A percentile compares a stretch with the other conserved stretches of the same genome.
Evolutionary conservation across 83 land plant genomes (phyloP).

Genomic region (Picea mariana): DNA sequence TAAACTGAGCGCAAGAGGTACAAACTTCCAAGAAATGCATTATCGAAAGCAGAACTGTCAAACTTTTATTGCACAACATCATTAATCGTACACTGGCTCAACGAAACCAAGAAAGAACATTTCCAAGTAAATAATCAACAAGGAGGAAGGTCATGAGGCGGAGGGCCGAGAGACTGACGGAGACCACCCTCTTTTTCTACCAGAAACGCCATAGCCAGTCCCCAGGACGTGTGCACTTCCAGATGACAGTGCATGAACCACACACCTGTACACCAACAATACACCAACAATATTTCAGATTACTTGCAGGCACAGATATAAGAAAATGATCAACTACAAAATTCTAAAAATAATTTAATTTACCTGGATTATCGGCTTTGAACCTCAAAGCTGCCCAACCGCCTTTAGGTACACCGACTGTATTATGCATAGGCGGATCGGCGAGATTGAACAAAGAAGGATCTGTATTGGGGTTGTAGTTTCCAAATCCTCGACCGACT

Average conservation of each 20-base stretch:
- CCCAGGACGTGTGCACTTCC: constrained; percentile 19
- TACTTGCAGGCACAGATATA: too few species aligned
- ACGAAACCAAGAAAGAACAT: too few species aligned
- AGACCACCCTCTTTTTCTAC: constrained; percentile 9
- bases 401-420: constrained; percentile 66
- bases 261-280: neutral
- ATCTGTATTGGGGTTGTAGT: constrained; percentile 38
- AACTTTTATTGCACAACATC: too few species aligned
- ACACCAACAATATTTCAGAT: too few species aligned
- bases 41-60: too few species aligned
- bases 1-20: too few species aligned
- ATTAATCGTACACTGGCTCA: too few species aligned
- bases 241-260: constrained; percentile 14
- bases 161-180: neutral
- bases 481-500: constrained; percentile 64
- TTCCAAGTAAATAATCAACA: neutral
- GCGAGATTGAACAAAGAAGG: constrained; percentile 54
- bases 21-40: too few species aligned
- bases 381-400: constrained; percentile 75
- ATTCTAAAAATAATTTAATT: too few species aligned
- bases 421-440: constrained; percentile 75
- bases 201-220: constrained; percentile 16
- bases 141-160: constrained; percentile 11
- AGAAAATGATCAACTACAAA: too few species aligned
- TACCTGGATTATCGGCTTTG: constrained; percentile 49